Evolutionary conservation across 2,329 filamentous ascomycete genomes (phyloP).

Genomic region (Ceratocystis eucalypticola): DNA sequence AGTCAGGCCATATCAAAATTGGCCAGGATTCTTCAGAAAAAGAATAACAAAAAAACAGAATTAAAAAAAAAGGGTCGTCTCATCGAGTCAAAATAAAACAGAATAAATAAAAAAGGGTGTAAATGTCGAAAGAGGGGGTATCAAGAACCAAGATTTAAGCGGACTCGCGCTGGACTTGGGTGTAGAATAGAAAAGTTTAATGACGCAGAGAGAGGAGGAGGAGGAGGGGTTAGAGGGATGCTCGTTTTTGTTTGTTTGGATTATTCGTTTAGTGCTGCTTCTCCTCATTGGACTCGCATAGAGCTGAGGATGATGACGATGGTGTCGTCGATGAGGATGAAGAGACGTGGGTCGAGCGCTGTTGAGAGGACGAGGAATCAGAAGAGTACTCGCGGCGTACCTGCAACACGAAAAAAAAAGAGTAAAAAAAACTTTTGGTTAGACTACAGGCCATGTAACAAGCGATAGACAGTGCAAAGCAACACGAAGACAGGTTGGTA

Average conservation of each 20-base stretch:
- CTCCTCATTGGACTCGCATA: constrained; percentile 2
- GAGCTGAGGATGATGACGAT: not conserved
- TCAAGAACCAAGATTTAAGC: not conserved
- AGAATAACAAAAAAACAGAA: not conserved
- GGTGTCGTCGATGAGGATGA: not conserved
- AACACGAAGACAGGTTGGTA: not conserved
- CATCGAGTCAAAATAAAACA: constrained; percentile 1
- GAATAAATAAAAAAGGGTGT: not conserved
- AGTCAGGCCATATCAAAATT: not conserved
- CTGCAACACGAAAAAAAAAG: not conserved
- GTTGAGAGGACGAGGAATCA: constrained; percentile 6
- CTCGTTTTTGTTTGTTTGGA: not conserved
- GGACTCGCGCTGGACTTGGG: not conserved
- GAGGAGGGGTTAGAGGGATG: not conserved
- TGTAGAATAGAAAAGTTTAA: not conserved
- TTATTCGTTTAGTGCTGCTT: constrained; percentile 4
- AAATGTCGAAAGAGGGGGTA: constrained; percentile 1
- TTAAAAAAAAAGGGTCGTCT: not conserved
- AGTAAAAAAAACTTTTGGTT: not conserved
- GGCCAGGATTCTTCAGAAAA: not conserved
- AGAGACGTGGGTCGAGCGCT: constrained; percentile 1
- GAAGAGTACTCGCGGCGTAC: constrained; percentile 15
- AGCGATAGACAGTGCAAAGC: not conserved
- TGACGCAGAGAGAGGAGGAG: not conserved
- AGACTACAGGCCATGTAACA: not conserved